Evolutionary conservation across 208 protist genomes (phyloP), one percentile per base, ranked within the genome.

Genomic region (Leishmania gerbilli): DNA sequence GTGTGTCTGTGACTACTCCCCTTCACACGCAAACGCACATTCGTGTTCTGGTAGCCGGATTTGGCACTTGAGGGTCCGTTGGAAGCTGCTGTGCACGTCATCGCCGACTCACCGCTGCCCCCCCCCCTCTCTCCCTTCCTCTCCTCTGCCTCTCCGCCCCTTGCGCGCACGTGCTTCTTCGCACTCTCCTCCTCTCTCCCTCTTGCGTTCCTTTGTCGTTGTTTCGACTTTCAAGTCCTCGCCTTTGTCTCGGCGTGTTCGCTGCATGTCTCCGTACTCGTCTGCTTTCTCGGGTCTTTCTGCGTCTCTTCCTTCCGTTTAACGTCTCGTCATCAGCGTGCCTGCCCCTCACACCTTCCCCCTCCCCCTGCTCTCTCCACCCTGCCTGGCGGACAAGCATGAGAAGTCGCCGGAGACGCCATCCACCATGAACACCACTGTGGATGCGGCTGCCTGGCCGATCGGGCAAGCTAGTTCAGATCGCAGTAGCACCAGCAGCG

Each of bases 341-440:
- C 60, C 31, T 67, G 60, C 37, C 60, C 19, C 9, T 15, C 31
- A 31, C 19, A 19, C 65, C 19, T 71, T 34, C 15, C 40, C 15
- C 67, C 67, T 49, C 8, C 21, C 40, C 40, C 24, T 72, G 40
- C 47, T 19, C 17, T 47, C 21, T 40, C 40, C 24, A 45, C 24
- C 40, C 67, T 71, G 40, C 5, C 11, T 34, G 45, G 9, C 47
- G 42, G 45, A 4, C 9, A 53, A 74, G 47, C 11, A 74, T 55
- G 45, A 6, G 24, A 74, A 74, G 27, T 53, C 69, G 24, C 24
- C 24, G 40, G 45, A 74, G 69, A 74, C 40, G 37, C 27, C 45
- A 47, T 53, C 13, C 45, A 74, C 55, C 69, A 74, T 74, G 69
- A 34, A 74, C 42, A 45, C 27, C 37, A 21, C 69, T 51, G 69